Percentiles rank a stretch among this genome's conserved stretches.
phyloP scores from a whole-genome alignment of 352 stramenopile species.

The Globisporangium carolinianum region DNA sequence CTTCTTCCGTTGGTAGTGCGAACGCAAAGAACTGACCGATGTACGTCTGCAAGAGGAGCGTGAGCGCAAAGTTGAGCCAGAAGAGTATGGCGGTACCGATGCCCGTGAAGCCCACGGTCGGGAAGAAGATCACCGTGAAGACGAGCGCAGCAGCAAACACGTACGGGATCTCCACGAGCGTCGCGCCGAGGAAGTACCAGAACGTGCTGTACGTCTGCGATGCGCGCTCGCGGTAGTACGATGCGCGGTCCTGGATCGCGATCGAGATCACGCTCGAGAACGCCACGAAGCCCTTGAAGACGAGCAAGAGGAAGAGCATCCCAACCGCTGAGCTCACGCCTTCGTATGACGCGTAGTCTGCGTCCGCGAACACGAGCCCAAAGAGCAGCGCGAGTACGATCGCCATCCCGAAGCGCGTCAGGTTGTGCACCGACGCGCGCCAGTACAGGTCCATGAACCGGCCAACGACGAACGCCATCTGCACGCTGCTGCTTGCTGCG shows the following conservation, averaged over 20 bases:
- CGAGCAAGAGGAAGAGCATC: conserved; percentile 10
- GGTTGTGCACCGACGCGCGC: not conserved
- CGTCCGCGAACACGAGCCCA: not conserved
- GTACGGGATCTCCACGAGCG: conserved; percentile 71
- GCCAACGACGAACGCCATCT: conserved; percentile 6
- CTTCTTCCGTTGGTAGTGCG: conserved; percentile 25
- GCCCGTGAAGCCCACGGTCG: conserved; percentile 35
- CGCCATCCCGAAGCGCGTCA: not conserved
- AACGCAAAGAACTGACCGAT: conserved; percentile 29
- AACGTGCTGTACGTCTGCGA: conserved; percentile 77
- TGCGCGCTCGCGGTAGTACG: conserved; percentile 88
- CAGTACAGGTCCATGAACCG: not conserved
- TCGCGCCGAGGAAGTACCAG: conserved; percentile 69
- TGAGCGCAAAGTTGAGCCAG: conserved; percentile 27
- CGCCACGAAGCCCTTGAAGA: not conserved
- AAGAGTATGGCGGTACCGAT: conserved; percentile 27
- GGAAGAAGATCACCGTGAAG: conserved; percentile 41
- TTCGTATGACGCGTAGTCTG: not conserved
- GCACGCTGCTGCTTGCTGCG: not conserved
- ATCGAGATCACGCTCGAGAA: not conserved
- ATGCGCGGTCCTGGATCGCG: conserved; percentile 24
- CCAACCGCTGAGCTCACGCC: not conserved
- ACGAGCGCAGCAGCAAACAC: conserved; percentile 26
- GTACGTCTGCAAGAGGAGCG: conserved; percentile 31
- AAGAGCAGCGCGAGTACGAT: not conserved